Evolutionary conservation across 371 early-diverging fungal genomes (phyloP), one percentile per base, ranked within the genome.

Genomic region (Mucor irregularis): DNA sequence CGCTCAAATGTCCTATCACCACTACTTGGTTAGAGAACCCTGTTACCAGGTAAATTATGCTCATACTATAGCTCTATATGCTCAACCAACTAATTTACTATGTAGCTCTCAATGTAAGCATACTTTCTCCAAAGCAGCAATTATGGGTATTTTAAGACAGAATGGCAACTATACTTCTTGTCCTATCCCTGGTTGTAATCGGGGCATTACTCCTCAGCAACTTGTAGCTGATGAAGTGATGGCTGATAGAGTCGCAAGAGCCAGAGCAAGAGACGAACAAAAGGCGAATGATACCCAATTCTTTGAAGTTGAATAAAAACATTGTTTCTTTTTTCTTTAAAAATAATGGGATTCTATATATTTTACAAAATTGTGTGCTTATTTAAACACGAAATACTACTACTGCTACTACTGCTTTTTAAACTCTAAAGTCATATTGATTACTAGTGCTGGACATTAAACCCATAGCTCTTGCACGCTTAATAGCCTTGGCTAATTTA

Each of bases 381-480:
- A n/a, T n/a, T n/a, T n/a, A n/a, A n/a, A n/a, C n/a, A n/a, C n/a
- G n/a, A n/a, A n/a, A n/a, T n/a, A n/a, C n/a, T n/a, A n/a, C n/a
- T n/a, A n/a, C n/a, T n/a, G n/a, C n/a, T n/a, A n/a, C n/a, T n/a
- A n/a, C n/a, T n/a, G n/a, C n/a, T 31, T 13, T 25, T 39, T 58
- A 54, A 31, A 60, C 48, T 48, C 44, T 58, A 49, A 60, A 60
- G 11, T 64, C 56, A 24, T 39, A 56, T 42, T 52, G 60, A 11
- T 69, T 66, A 53, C 58, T 64, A 6, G 77, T 80, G 53, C 71
- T 73, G 25, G 80, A 75, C 74, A 80, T 74, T 17, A 80, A 59
- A 14, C 80, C 92, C 81, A 92, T 84, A 4, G 91, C 88, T 53
- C 92, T 83, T 11, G 92, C 91, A 56, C 94, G 80, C 64, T 90